These are phyloP conservation scores for Chaetomium globosum DNA, from an alignment of 2,329 filamentous ascomycete genomes.

Conservation along the genomic window DNA sequence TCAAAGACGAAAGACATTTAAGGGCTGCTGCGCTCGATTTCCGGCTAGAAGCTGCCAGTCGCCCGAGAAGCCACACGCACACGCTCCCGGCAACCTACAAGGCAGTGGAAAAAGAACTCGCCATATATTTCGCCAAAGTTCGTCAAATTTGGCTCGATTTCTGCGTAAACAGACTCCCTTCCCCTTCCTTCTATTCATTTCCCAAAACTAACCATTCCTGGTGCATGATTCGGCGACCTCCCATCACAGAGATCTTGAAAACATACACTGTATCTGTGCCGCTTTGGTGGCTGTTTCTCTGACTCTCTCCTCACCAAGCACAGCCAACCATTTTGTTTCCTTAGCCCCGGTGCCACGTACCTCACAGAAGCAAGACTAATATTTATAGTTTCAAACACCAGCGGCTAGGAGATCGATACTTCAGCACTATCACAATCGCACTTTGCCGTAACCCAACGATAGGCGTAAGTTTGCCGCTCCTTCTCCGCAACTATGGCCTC, in stretches of 20 bases:
- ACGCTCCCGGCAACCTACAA: too few relatives aligned
- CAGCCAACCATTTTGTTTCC: background rate
- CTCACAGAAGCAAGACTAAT: too few relatives aligned
- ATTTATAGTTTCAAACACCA: too few relatives aligned
- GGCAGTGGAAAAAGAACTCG: background rate
- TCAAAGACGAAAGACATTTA: background rate
- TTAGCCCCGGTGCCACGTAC: too few relatives aligned
- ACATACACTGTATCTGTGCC: background rate
- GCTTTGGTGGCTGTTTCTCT: background rate
- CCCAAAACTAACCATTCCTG: background rate
- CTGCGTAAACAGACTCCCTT: background rate
- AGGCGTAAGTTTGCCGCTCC: background rate
- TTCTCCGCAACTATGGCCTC: background rate
- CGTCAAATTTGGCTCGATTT: background rate
- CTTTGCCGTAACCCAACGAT: too few relatives aligned
- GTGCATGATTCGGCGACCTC: background rate
- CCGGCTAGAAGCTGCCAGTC: too few relatives aligned
- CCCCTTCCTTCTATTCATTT: background rate
- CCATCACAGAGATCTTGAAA: background rate
- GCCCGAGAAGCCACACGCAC: too few relatives aligned
- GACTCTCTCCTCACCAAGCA: background rate
- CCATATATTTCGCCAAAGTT: background rate
- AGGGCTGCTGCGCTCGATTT: background rate
- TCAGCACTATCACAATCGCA: too few relatives aligned
- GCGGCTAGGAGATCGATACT: too few relatives aligned